A percentile compares a stretch with the other conserved stretches of the same genome.
Conservation (phyloP, 2,329 filamentous ascomycete species). For the Sclerotinia nivalis region DNA sequence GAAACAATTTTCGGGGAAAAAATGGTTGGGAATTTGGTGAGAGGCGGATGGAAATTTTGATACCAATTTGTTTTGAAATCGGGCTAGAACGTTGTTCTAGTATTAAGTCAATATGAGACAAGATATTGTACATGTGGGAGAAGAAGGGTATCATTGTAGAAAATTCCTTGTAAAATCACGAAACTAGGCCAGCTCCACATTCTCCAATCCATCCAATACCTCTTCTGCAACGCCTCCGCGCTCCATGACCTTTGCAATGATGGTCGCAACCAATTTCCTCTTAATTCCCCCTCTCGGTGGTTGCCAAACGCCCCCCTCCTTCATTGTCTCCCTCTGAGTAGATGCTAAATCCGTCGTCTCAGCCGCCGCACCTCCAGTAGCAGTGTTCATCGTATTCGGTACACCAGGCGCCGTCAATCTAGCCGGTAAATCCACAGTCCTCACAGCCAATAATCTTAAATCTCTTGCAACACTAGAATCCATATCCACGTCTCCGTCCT, state of each 20-base stretch:
- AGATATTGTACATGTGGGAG: slow-evolving; percentile 5
- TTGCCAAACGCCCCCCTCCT: slow-evolving; percentile 77
- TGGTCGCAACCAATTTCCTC: slow-evolving; percentile 67
- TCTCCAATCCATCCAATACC: slow-evolving; percentile 77
- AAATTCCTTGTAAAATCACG: slow-evolving; percentile 27
- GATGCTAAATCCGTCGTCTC: slow-evolving; percentile 47
- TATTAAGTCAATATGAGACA: background rate
- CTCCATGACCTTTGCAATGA: slow-evolving; percentile 76
- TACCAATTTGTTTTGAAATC: background rate
- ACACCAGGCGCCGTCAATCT: slow-evolving; percentile 71
- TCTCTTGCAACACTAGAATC: slow-evolving; percentile 43
- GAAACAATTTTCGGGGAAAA: slow-evolving; percentile 63
- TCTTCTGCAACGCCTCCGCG: slow-evolving; percentile 82
- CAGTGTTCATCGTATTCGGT: slow-evolving; percentile 62
- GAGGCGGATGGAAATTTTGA: background rate
- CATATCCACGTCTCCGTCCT: slow-evolving; percentile 45
- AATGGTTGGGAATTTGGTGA: slow-evolving; percentile 82
- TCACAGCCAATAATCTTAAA: slow-evolving; percentile 65
- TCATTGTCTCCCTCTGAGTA: slow-evolving; percentile 53
- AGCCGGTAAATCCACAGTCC: slow-evolving; percentile 74
- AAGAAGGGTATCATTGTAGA: slow-evolving; percentile 26
- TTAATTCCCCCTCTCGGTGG: slow-evolving; percentile 82
- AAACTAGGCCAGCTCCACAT: slow-evolving; percentile 64
- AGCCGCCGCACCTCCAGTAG: slow-evolving; percentile 46
- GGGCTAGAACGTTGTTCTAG: background rate